Evolutionary conservation across 2,329 filamentous ascomycete species (phyloP), one percentile per base, ranked within the genome.

Genomic region (Alternaria brassicicola): DNA sequence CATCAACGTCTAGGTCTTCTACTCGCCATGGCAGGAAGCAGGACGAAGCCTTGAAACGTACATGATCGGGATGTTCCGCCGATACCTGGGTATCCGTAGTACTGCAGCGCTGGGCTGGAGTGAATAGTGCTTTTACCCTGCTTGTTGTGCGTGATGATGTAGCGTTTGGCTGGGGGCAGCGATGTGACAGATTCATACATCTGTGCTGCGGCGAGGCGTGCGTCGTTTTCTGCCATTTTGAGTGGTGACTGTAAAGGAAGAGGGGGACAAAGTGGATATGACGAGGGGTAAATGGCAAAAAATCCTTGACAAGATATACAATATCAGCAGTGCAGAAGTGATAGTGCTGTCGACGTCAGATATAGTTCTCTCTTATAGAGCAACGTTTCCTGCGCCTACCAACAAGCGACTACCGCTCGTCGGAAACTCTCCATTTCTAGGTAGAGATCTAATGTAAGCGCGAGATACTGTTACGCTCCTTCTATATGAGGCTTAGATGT

Each of bases 51-150:
- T 19, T 36, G n/a, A 36, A n/a, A 45, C 43, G 13, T 31, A 46
- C 43, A 46, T 5, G 46, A 49, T 49, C 19, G 46, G 36, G 46
- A 26, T 39, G 48, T 30, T 5, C 48, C 48, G 5, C 36, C 35
- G 6, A 38, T 21, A 30, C 36, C 48, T 1, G 43, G 43, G 28
- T 46, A 46, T 15, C 43, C 56, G 33, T 56, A 53, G 56, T 64
- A 69, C 15, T 57, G 55, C 28, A 65, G 59, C 3, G 57, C 25
- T 12, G 65, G 67, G 7, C 65, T 63, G 23, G 71, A 70, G 47
- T 78, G 74, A 0, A 82, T 63, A 25, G 78, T 68, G 17, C 80
- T 78, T 63, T 77, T 72, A 13, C 77, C 77, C 1, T 55, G 35
- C 9, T 53, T 13, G 62, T 76, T 67, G 64, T 79, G 76, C 17